Evolutionary conservation across 129 eudicot species (phyloP), one percentile per base, ranked within the genome.

Genomic region (Arctium minus): DNA sequence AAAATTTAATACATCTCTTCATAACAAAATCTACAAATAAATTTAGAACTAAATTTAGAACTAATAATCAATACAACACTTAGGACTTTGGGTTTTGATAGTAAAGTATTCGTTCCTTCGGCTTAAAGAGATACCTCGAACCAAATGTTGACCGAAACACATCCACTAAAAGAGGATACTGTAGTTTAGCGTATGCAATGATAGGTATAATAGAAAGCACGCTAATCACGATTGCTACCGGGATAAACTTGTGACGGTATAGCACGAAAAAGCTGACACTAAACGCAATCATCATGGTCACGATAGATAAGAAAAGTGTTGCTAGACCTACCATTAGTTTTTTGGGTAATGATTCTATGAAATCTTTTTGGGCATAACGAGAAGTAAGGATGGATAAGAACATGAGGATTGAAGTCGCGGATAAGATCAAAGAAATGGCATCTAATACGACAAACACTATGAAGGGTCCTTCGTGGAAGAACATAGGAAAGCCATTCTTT

Each of bases 341-440:
- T 64, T 38, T 78, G 13, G 81, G 81, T 38, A 78, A 40, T 0
- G 81, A 78, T 22, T 78, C 39, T 2, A 64, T 27, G 38, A 78
- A 78, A 65, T 78, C 74, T 10, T 78, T 72, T 38, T 37, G 82
- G 30, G 82, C 18, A 5, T 78, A 78, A 27, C 82, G 62, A 2
- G 74, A 78, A 36, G 81, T 70, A 13, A 83, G 77, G 53, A 83
- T 50, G 36, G 83, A 78, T 33, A 70, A 48, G 72, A 83, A 83
- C 53, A 83, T 73, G 0, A 78, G 76, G 22, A 83, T 77, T 12
- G 86, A 83, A 78, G 82, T 73, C 2, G 73, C 29, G 11, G 82
- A 83, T 6, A 42, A 42, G 44, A 83, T 50, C 6, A 83, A 62
- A 60, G 86, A 83, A 44, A 83, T 31, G 13, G 86, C 86, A 53